A percentile compares a stretch with the other conserved stretches of the same genome.
Evolutionary conservation across 108 stramenopile genomes (phyloP).

Genomic region (Fistulifera solaris): DNA sequence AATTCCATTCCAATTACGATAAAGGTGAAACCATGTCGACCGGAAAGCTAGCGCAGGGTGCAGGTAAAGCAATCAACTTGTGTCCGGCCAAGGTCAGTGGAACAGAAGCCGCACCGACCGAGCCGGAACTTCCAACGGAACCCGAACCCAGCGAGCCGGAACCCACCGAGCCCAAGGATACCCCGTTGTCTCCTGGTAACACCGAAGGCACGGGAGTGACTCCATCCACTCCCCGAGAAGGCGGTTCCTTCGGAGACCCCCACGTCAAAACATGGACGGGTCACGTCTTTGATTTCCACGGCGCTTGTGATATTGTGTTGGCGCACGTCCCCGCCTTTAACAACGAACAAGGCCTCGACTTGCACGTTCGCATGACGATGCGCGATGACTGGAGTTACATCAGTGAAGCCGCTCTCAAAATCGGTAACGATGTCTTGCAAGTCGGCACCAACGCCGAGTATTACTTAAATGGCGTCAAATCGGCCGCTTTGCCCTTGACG

Average conservation of each 20-base stretch:
- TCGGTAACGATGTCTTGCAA: slow-evolving; percentile 12
- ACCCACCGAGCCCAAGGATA: too few relatives aligned
- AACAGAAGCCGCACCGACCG: too few relatives aligned
- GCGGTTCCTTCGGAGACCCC: slow-evolving; percentile 13
- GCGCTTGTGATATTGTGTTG: slow-evolving; percentile 21
- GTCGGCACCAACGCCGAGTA: slow-evolving; percentile 1
- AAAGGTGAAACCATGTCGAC: too few relatives aligned
- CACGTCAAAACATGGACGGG: slow-evolving; percentile 16
- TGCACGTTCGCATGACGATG: slow-evolving; percentile 16
- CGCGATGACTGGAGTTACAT: slow-evolving; percentile 11
- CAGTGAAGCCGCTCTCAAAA: slow-evolving; percentile 11
- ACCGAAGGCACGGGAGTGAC: too few relatives aligned
- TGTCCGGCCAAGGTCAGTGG: too few relatives aligned
- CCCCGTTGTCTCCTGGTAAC: too few relatives aligned
- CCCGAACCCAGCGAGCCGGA: too few relatives aligned
- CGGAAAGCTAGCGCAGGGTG: too few relatives aligned
- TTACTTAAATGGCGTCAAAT: slow-evolving; percentile 5
- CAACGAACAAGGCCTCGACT: slow-evolving; percentile 13
- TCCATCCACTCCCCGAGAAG: background rate
- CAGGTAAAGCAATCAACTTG: too few relatives aligned
- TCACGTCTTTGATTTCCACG: slow-evolving; percentile 12
- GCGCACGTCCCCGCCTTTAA: slow-evolving; percentile 7
- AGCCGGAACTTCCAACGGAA: too few relatives aligned
- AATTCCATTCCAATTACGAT: too few relatives aligned
- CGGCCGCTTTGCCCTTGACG: background rate